Percentiles rank a stretch among this genome's conserved stretches.
These are phyloP conservation scores for Phaseolus lunatus DNA, from an alignment of 306 rosid species.

Conservation along the genomic window DNA sequence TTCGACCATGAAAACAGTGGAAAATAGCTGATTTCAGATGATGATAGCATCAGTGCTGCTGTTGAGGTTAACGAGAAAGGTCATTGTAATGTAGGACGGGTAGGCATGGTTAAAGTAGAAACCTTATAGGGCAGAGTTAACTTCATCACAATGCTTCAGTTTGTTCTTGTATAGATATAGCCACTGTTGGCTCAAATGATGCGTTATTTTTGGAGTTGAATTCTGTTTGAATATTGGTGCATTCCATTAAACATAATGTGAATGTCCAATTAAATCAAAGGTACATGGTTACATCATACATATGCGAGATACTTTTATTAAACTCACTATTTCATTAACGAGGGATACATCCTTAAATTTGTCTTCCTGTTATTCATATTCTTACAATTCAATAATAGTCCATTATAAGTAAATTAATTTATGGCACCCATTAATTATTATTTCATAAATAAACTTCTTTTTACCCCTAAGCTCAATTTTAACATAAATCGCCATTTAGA, in stretches of 20 bases:
- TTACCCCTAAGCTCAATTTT: too few relatives aligned
- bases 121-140: conserved; percentile 3
- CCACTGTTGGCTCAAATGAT: conserved; percentile 40
- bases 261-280: too few relatives aligned
- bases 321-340: too few relatives aligned
- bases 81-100: conserved; percentile 21
- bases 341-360: too few relatives aligned
- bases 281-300: too few relatives aligned
- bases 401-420: too few relatives aligned
- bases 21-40: conserved; percentile 53
- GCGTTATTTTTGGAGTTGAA: conserved; percentile 20
- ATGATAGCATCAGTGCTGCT: conserved; percentile 34
- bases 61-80: conserved; percentile 45
- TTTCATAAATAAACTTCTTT: too few relatives aligned
- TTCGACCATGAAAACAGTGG: conserved; percentile 46
- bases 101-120: conserved; percentile 31
- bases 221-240: conserved; percentile 26
- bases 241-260: neutral
- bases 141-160: conserved; percentile 7
- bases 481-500: too few relatives aligned
- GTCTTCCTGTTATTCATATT: too few relatives aligned
- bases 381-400: too few relatives aligned
- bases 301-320: too few relatives aligned
- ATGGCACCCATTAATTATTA: too few relatives aligned
- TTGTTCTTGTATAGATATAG: conserved; percentile 30